phyloP scores from a whole-genome alignment of 1,284 basidiomycete genomes.

The Boletus semigastroideus region DNA sequence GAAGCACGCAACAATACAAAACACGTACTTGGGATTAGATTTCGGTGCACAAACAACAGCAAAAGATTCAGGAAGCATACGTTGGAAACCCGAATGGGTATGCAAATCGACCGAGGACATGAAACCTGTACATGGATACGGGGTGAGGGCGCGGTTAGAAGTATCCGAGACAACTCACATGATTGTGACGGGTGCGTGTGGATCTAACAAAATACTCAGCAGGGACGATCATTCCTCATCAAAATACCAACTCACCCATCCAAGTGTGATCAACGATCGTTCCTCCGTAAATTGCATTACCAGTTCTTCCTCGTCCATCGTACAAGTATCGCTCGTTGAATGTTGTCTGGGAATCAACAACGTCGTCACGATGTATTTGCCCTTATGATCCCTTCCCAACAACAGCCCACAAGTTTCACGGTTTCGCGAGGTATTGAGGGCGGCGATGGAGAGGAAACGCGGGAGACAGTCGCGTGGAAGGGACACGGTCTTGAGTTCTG shows the following conservation, averaged over 20 bases:
- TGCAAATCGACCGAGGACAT: conserved; percentile 90
- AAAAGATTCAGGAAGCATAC: conserved; percentile 86
- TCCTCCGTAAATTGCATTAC: conserved; percentile 83
- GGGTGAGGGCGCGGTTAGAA: conserved; percentile 9
- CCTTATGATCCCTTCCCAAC: conserved; percentile 55
- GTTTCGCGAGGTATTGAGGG: conserved; percentile 57
- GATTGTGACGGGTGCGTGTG: conserved; percentile 91
- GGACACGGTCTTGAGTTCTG: conserved; percentile 55
- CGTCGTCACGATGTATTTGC: conserved; percentile 69
- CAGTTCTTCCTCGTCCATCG: conserved; percentile 84
- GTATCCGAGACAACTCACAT: conserved; percentile 49
- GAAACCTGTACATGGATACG: conserved; percentile 50
- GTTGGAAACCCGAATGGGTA: conserved; percentile 84
- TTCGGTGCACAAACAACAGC: conserved; percentile 88
- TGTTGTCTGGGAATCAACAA: conserved; percentile 82
- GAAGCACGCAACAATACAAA: background rate
- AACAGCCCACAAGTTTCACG: conserved; percentile 68
- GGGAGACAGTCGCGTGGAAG: conserved; percentile 70
- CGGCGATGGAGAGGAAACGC: conserved; percentile 70
- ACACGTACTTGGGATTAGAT: conserved; percentile 66
- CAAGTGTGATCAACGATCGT: conserved; percentile 76
- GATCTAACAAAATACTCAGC: conserved; percentile 54
- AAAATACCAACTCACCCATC: conserved; percentile 65
- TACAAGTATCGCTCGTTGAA: conserved; percentile 84
- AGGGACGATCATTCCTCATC: background rate